Evolutionary conservation across 257 asterid genomes (phyloP).

Genomic region (Solanum rostratum): DNA sequence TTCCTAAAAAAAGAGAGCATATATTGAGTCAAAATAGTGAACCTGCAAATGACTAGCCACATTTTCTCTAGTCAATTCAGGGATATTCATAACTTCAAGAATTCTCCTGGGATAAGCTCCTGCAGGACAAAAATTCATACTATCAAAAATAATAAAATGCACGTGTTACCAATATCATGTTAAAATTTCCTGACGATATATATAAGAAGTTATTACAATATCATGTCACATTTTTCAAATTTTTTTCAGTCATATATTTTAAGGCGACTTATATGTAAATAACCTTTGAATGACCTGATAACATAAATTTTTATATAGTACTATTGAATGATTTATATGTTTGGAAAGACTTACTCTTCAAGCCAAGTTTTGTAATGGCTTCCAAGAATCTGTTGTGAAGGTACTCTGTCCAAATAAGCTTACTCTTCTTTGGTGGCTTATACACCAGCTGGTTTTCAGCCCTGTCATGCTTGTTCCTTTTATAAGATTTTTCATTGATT

Average conservation of each 20-base stretch:
- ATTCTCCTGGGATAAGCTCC: constrained; percentile 30
- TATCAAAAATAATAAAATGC: too few species aligned
- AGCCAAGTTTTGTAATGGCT: constrained; percentile 43
- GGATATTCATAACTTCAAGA: constrained; percentile 40
- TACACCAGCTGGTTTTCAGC: background rate
- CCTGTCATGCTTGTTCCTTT: background rate
- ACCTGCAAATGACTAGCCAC: constrained; percentile 82
- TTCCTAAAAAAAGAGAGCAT: background rate
- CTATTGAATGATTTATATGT: background rate
- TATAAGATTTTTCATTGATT: background rate
- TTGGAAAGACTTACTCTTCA: constrained; percentile 28
- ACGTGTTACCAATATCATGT: too few species aligned
- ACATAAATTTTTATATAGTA: too few species aligned
- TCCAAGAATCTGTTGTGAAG: constrained; percentile 54
- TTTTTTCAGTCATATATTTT: too few species aligned
- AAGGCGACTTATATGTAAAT: background rate
- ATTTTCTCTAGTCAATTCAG: constrained; percentile 40
- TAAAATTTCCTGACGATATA: too few species aligned
- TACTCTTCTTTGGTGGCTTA: constrained; percentile 14
- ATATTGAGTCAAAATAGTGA: background rate
- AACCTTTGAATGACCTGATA: background rate
- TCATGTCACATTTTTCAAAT: too few species aligned
- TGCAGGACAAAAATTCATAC: background rate
- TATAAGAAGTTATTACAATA: too few species aligned
- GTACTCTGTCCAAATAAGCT: constrained; percentile 43